Evolutionary conservation across 169 alveolate species (phyloP).

Genomic region (Plasmodium relictum): DNA sequence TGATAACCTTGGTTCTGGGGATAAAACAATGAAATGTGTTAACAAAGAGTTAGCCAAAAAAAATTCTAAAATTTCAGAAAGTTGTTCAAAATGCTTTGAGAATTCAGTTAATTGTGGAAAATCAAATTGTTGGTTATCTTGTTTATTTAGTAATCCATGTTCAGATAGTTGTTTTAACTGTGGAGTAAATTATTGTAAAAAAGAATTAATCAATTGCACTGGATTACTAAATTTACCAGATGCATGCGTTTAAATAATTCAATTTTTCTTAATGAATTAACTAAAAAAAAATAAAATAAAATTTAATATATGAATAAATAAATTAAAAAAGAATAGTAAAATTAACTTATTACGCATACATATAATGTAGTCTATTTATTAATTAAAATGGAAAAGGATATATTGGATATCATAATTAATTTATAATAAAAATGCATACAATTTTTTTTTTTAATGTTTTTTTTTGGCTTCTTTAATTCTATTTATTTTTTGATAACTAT

Average conservation of each 20-base stretch:
- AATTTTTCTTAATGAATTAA: background rate
- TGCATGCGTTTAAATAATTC: constrained; percentile 24
- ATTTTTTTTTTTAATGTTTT: too few relatives aligned
- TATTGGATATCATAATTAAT: too few relatives aligned
- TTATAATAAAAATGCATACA: too few relatives aligned
- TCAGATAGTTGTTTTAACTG: constrained; percentile 32
- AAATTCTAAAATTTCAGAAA: constrained; percentile 40
- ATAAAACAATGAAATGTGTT: constrained; percentile 57
- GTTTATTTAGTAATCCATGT: constrained; percentile 63
- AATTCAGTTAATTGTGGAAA: constrained; percentile 67
- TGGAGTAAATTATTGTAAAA: constrained; percentile 24
- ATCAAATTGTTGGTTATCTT: constrained; percentile 67
- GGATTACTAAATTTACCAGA: constrained; percentile 45
- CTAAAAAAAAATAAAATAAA: background rate
- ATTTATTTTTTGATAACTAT: too few relatives aligned
- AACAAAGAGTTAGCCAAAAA: constrained; percentile 41
- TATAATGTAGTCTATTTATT: background rate
- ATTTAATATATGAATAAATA: background rate
- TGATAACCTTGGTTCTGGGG: constrained; percentile 70
- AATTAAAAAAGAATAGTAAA: background rate
- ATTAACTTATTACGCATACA: background rate
- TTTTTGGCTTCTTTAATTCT: too few relatives aligned
- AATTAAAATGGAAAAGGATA: too few relatives aligned
- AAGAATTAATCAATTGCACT: constrained; percentile 35
- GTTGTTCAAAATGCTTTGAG: constrained; percentile 51